Base-by-base conservation (phyloP, 2,329 filamentous ascomycete genomes). In the Nectriaceae sp. region DNA sequence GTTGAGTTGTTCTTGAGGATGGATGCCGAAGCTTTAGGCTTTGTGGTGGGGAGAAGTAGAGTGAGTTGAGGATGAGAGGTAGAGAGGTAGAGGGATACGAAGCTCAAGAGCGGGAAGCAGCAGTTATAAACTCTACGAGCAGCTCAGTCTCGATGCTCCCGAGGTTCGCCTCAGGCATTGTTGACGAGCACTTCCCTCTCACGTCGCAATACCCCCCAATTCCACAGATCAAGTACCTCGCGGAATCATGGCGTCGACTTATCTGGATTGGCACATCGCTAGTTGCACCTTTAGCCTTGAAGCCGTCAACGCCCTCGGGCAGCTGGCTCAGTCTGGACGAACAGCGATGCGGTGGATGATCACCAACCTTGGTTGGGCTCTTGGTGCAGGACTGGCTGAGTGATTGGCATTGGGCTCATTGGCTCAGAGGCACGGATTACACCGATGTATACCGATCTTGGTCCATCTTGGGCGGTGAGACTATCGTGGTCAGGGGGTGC, bases 231-330 rank as follows among this genome's bases (percentile, higher is more conserved):
- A 13, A 13, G 13, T 6, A 6, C 13, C 24, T 13, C 24, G 16
- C 37, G 19, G 37, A 39, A 39, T 39, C 37, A 39, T 39, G 37
- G 19, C 37, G 37, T 21, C 20, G 37, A 39, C 37, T 10, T 8
- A 13, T 39, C 16, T 10, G 37, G 37, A 21, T 39, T 21, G 19
- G 37, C 18, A 21, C 37, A 39, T 39, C 37, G 20, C 37, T 39
- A 39, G 37, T 39, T 10, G 37, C 37, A 13, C 8, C 18, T 39
- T n/a, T 39, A 39, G 37, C 19, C 33, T 10, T 36, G 8, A 16
- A 18, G 8, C 33, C 33, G 16, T 5, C 37, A 39, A 39, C 18
- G 19, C 37, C 19, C 37, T 39, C 37, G 37, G 6, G 10, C 19
- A 39, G 37, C 16, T 43, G 15, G 21, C n/a, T 10, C 22, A 18